Evolutionary conservation across 305 asterid genomes (phyloP).

Genomic region (Andrographis paniculata): DNA sequence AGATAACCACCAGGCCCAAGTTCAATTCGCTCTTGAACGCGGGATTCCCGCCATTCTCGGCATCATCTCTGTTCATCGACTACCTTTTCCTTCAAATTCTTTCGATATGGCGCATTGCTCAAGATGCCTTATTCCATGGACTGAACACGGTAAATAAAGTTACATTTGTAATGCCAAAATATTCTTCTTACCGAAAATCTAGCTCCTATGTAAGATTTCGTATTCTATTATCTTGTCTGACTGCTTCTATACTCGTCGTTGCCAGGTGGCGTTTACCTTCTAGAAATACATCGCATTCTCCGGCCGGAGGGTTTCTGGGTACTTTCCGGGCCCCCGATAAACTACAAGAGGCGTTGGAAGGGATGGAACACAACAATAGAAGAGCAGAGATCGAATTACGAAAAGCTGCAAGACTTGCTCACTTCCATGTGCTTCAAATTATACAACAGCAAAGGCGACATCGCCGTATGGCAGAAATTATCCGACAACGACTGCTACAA

Average conservation of each 20-base stretch:
- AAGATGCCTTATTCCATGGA: constrained; percentile 79
- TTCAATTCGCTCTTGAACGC: constrained; percentile 76
- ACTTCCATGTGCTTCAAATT: constrained; percentile 57
- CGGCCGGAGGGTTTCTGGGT: constrained; percentile 97
- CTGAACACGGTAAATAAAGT: constrained; percentile 50
- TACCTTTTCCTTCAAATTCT: constrained; percentile 71
- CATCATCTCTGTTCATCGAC: constrained; percentile 61
- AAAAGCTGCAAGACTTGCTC: constrained; percentile 54
- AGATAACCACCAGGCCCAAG: constrained; percentile 76
- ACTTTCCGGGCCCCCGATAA: constrained; percentile 92
- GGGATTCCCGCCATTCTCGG: constrained; percentile 78
- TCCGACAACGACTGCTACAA: constrained; percentile 38
- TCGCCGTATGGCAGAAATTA: constrained; percentile 64
- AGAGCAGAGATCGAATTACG: constrained; percentile 62
- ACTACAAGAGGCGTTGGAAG: constrained; percentile 76
- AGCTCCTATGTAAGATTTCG: too few relatives aligned
- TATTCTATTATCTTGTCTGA: too few relatives aligned
- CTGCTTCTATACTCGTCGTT: constrained; percentile 1
- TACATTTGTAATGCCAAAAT: not conserved
- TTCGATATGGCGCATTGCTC: constrained; percentile 85
- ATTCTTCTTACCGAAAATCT: too few relatives aligned
- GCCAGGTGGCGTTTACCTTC: constrained; percentile 86
- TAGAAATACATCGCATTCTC: constrained; percentile 81
- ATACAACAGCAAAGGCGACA: constrained; percentile 46
- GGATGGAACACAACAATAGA: constrained; percentile 94